Evolutionary conservation across 805 yeast species (phyloP).

Genomic region (Millerozyma miso): DNA sequence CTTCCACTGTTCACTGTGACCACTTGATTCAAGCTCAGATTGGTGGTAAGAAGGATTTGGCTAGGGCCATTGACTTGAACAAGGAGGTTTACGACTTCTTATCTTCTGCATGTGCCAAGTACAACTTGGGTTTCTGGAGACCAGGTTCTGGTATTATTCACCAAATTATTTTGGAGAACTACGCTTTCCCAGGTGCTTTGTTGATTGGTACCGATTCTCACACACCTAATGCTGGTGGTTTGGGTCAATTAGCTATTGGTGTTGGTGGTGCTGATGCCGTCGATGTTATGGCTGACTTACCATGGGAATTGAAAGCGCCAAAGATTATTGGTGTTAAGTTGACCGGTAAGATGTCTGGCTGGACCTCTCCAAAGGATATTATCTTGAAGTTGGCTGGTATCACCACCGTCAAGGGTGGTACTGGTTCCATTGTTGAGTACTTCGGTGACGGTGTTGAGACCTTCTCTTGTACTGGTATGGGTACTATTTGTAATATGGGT

Average conservation of each 20-base stretch:
- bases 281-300: slow-evolving; percentile 93
- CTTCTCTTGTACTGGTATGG: slow-evolving; percentile 98
- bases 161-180: slow-evolving; percentile 94
- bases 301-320: slow-evolving; percentile 99
- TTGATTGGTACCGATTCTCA: slow-evolving; percentile 97
- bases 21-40: slow-evolving; percentile 94
- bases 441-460: slow-evolving; percentile 91
- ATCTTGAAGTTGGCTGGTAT: slow-evolving; percentile 89
- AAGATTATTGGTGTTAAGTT: slow-evolving; percentile 89
- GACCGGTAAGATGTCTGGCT: slow-evolving; percentile 83
- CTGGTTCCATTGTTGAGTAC: slow-evolving; percentile 94
- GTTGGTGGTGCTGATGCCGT: slow-evolving; percentile 99
- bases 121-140: slow-evolving; percentile 97
- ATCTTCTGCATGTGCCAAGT: slow-evolving; percentile 85
- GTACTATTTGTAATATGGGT: slow-evolving; percentile 99
- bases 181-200: slow-evolving; percentile 95
- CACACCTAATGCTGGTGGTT: slow-evolving; percentile 98
- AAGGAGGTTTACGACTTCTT: slow-evolving; percentile 93
- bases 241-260: slow-evolving; percentile 97
- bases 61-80: slow-evolving; percentile 82
- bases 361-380: slow-evolving; percentile 97
- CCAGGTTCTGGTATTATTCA: slow-evolving; percentile 98
- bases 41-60: slow-evolving; percentile 83
- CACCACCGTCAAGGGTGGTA: slow-evolving; percentile 95
- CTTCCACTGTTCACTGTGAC: slow-evolving; percentile 96